Percentiles rank a stretch among this genome's conserved stretches.
Evolutionary conservation across 352 stramenopile genomes (phyloP).

Genomic region (Phytophthora aleatoria): DNA sequence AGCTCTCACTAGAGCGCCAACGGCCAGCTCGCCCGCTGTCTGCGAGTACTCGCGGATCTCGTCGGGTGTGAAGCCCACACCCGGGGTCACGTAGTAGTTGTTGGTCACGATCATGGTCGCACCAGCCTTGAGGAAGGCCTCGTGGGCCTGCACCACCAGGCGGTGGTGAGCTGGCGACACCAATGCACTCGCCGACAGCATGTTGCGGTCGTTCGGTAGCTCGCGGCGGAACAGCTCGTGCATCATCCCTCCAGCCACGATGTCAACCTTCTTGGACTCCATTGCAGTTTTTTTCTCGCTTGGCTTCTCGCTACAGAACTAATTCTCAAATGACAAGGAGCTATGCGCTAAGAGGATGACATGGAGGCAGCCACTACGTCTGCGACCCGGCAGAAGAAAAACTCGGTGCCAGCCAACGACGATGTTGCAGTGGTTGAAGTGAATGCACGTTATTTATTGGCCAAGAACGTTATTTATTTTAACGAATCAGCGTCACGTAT

Average conservation of each 20-base stretch:
- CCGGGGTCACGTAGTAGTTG: slow-evolving; percentile 89
- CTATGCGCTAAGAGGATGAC: background rate
- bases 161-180: slow-evolving; percentile 68
- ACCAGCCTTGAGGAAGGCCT: slow-evolving; percentile 79
- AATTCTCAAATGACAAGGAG: slow-evolving; percentile 25
- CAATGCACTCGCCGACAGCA: slow-evolving; percentile 88
- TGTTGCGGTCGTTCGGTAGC: slow-evolving; percentile 90
- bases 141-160: slow-evolving; percentile 69
- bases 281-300: slow-evolving; percentile 10
- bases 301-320: background rate
- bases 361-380: slow-evolving; percentile 19
- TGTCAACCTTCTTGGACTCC: slow-evolving; percentile 38
- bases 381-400: slow-evolving; percentile 26
- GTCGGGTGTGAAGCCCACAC: slow-evolving; percentile 80
- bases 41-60: slow-evolving; percentile 74
- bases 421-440: slow-evolving; percentile 30
- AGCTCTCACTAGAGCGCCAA: slow-evolving; percentile 41
- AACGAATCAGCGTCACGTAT: slow-evolving; percentile 10
- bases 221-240: slow-evolving; percentile 89
- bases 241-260: slow-evolving; percentile 86
- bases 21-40: slow-evolving; percentile 68
- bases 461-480: slow-evolving; percentile 2
- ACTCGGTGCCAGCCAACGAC: slow-evolving; percentile 3
- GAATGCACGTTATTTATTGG: slow-evolving; percentile 5
- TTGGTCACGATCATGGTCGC: slow-evolving; percentile 86